Conservation (phyloP, 2,329 filamentous ascomycete species). For the Pseudogymnoascus sp. region DNA sequence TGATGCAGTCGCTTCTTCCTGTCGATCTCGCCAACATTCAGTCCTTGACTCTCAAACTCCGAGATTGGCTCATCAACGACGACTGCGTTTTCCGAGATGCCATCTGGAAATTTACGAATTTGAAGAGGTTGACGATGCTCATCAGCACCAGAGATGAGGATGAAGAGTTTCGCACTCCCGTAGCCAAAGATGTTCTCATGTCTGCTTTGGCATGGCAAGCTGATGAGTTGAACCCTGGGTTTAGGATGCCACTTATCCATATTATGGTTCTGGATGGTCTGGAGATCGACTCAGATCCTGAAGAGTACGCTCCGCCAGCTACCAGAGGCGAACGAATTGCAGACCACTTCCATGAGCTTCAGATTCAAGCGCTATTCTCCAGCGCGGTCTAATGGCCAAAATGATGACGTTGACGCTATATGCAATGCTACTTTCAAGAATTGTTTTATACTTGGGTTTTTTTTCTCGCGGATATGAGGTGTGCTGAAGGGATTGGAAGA, state of each 20-base stretch:
- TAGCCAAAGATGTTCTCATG: neutral
- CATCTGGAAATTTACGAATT: conserved; percentile 1
- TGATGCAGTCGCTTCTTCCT: neutral
- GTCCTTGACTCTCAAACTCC: neutral
- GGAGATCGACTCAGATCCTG: conserved; percentile 2
- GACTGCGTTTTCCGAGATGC: conserved; percentile 1
- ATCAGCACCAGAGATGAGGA: neutral
- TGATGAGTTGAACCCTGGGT: neutral
- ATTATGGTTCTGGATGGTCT: neutral
- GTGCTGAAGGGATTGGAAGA: neutral
- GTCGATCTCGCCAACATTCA: neutral
- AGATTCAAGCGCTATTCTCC: neutral
- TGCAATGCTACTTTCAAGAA: neutral
- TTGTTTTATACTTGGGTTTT: neutral
- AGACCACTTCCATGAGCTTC: neutral
- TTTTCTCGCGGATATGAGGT: neutral
- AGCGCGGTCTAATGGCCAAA: neutral
- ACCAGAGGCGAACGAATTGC: neutral
- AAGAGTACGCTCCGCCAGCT: neutral
- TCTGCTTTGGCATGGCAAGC: neutral
- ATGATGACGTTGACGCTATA: neutral
- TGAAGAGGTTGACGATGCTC: neutral
- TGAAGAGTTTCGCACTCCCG: neutral
- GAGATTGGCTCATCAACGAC: conserved; percentile 1
- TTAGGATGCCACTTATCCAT: neutral